Percentiles rank a stretch among this genome's conserved stretches.
Conservation (phyloP, 2,329 filamentous ascomycete genomes). For the Talaromyces sp. region DNA sequence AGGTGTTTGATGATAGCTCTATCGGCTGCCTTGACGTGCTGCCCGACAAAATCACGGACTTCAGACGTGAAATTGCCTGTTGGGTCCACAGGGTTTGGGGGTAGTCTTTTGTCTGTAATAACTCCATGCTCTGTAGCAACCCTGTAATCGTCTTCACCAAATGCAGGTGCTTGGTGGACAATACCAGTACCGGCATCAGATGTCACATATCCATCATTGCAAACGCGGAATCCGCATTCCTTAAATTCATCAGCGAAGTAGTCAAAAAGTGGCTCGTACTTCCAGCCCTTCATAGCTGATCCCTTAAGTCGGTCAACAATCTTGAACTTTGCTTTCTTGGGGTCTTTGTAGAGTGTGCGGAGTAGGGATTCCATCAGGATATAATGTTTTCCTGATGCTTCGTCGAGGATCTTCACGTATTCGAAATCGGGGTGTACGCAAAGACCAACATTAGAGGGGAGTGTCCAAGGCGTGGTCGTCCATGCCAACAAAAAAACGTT, state of each 20-base stretch:
- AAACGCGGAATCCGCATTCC: slow-evolving; percentile 72
- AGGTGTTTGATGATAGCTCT: slow-evolving; percentile 89
- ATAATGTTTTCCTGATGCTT: slow-evolving; percentile 75
- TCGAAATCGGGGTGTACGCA: slow-evolving; percentile 78
- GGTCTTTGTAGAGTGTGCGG: slow-evolving; percentile 82
- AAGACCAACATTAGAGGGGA: slow-evolving; percentile 74
- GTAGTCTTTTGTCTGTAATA: slow-evolving; percentile 67
- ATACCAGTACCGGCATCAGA: slow-evolving; percentile 87
- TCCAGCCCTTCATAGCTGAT: slow-evolving; percentile 79
- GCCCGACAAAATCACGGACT: slow-evolving; percentile 74
- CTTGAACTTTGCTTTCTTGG: slow-evolving; percentile 91
- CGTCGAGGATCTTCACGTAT: slow-evolving; percentile 80
- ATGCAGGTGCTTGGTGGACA: slow-evolving; percentile 88
- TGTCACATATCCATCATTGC: slow-evolving; percentile 82
- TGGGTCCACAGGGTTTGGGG: slow-evolving; percentile 90
- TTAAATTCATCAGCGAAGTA: slow-evolving; percentile 90
- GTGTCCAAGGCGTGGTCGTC: slow-evolving; percentile 86
- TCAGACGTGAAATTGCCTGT: slow-evolving; percentile 71
- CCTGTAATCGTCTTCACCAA: slow-evolving; percentile 93
- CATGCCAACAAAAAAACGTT: slow-evolving; percentile 73
- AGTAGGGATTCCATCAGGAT: slow-evolving; percentile 78
- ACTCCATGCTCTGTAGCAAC: slow-evolving; percentile 71
- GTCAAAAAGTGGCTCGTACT: slow-evolving; percentile 80
- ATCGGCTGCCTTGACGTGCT: slow-evolving; percentile 88
- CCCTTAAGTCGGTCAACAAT: slow-evolving; percentile 74